Conservation (phyloP, 306 rosid species). For the Rubus parviflorus region DNA sequence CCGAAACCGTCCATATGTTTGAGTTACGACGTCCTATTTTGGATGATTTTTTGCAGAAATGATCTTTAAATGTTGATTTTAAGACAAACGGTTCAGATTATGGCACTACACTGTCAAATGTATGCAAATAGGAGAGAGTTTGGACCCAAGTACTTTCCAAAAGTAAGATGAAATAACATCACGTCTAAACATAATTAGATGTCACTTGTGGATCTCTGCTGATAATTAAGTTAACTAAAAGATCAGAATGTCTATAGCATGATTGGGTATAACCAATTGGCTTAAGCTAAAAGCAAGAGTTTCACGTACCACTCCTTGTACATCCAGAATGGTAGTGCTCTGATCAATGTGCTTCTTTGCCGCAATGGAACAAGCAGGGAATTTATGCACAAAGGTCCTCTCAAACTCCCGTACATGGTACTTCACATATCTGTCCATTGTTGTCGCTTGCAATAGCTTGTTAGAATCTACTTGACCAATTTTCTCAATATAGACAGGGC, state of each 20-base stretch:
- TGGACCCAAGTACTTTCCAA: too few relatives aligned
- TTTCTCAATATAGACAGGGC: conserved; percentile 84
- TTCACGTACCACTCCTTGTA: conserved; percentile 86
- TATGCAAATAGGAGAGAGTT: too few relatives aligned
- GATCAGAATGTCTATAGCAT: neutral
- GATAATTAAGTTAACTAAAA: neutral
- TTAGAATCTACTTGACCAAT: conserved; percentile 80
- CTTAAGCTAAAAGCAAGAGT: neutral
- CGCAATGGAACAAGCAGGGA: conserved; percentile 86
- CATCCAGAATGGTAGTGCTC: conserved; percentile 95
- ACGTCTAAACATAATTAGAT: neutral
- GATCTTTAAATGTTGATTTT: too few relatives aligned
- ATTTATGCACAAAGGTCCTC: conserved; percentile 68
- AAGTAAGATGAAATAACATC: neutral
- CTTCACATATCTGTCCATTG: conserved; percentile 80
- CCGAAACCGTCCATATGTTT: too few relatives aligned
- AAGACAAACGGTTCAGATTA: too few relatives aligned
- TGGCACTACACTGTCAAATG: too few relatives aligned
- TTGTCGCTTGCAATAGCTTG: conserved; percentile 83
- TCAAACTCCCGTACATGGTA: conserved; percentile 86
- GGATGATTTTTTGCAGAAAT: too few relatives aligned
- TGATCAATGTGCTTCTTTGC: conserved; percentile 90
- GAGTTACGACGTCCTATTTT: too few relatives aligned
- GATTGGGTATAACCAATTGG: conserved; percentile 2
- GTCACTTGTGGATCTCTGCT: neutral